A percentile compares a stretch with the other conserved stretches of the same genome.
phyloP scores from a whole-genome alignment of 768 basidiomycete genomes.

The Lepiota brunneoincarnata region DNA sequence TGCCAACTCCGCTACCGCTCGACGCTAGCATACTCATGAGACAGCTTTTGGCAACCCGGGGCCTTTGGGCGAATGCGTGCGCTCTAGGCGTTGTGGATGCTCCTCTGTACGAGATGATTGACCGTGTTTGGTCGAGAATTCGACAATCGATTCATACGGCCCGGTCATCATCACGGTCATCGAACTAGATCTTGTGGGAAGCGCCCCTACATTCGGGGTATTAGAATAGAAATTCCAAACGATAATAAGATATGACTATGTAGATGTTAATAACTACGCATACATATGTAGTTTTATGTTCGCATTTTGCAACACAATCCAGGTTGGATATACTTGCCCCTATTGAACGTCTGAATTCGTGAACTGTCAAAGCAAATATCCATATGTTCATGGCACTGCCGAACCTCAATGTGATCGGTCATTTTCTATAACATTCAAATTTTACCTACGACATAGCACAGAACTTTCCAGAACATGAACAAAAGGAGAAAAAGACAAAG shows the following conservation, averaged over 20 bases:
- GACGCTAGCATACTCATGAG: conserved; percentile 33
- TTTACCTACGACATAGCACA: too few species aligned
- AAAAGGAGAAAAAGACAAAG: too few species aligned
- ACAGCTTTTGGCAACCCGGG: conserved; percentile 49
- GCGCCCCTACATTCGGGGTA: not conserved
- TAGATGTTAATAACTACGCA: not conserved
- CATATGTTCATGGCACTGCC: not conserved
- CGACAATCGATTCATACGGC: conserved; percentile 33
- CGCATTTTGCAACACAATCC: not conserved
- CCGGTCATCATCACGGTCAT: not conserved
- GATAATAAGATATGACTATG: conserved; percentile 5
- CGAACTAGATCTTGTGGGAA: not conserved
- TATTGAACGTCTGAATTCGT: not conserved
- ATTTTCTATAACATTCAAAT: too few species aligned
- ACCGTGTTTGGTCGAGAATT: conserved; percentile 51
- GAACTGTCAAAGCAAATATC: not conserved
- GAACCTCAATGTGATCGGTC: too few species aligned
- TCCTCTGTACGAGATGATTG: conserved; percentile 64
- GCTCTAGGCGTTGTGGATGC: conserved; percentile 65
- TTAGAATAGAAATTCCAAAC: conserved; percentile 6
- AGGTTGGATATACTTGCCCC: not conserved
- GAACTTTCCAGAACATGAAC: too few species aligned
- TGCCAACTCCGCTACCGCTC: conserved; percentile 28
- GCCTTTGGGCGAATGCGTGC: conserved; percentile 70
- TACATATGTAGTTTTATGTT: conserved; percentile 1